A percentile compares a stretch with the other conserved stretches of the same genome.
Evolutionary conservation across 2,329 filamentous ascomycete genomes (phyloP).

Genomic region (Paecilomyces formosus): DNA sequence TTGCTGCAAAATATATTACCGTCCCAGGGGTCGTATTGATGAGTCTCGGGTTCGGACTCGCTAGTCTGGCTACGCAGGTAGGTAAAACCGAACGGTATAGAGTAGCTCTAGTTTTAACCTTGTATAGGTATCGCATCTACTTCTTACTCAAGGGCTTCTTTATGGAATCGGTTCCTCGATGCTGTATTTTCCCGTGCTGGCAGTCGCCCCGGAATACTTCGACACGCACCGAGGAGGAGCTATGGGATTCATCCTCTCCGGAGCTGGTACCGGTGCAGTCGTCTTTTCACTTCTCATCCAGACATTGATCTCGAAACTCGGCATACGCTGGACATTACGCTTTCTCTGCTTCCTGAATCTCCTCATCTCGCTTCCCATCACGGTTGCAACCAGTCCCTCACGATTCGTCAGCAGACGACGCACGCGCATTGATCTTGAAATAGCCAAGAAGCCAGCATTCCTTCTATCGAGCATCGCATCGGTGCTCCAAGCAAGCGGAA

Average conservation of each 20-base stretch:
- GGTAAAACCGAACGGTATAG: background rate
- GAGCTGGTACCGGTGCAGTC: constrained; percentile 33
- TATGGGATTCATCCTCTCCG: constrained; percentile 32
- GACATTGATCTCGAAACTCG: constrained; percentile 21
- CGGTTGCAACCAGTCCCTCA: background rate
- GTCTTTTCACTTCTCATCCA: constrained; percentile 26
- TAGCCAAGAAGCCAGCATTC: constrained; percentile 15
- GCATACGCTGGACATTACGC: constrained; percentile 31
- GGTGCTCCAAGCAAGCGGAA: constrained; percentile 30
- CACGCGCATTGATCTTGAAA: background rate
- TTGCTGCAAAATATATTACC: background rate
- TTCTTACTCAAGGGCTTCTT: constrained; percentile 28
- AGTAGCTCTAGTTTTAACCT: background rate
- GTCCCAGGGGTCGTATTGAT: background rate
- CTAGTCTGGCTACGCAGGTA: background rate
- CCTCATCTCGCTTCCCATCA: constrained; percentile 10
- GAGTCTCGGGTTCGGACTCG: background rate
- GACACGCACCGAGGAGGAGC: constrained; percentile 25
- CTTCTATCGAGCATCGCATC: constrained; percentile 22
- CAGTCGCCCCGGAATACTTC: constrained; percentile 32
- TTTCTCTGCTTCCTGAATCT: background rate
- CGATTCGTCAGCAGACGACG: background rate
- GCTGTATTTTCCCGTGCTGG: constrained; percentile 29
- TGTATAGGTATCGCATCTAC: constrained; percentile 21
- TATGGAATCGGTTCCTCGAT: constrained; percentile 30